Evolutionary conservation across 2,329 filamentous ascomycete genomes (phyloP).

Genomic region (Hymenoscyphus fructigenus): DNA sequence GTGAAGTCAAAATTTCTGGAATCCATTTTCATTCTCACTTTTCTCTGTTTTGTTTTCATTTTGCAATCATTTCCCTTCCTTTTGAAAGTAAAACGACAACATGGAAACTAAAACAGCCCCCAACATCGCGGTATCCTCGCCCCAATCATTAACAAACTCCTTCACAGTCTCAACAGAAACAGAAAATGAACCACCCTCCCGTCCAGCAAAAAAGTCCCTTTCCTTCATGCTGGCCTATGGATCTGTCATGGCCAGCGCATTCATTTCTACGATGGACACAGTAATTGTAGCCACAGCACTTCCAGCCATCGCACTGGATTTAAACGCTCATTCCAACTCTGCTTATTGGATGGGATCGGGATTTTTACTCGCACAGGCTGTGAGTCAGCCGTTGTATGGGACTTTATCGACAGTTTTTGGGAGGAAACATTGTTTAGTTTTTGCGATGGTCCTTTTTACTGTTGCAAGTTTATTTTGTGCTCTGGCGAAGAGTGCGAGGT

Average conservation of each 20-base stretch:
- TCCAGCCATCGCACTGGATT: constrained; percentile 19
- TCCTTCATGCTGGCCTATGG: constrained; percentile 18
- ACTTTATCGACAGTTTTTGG: constrained; percentile 19
- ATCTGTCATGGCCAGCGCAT: constrained; percentile 17
- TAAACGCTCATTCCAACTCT: constrained; percentile 18
- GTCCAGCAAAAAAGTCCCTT: constrained; percentile 11
- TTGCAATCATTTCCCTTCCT: not conserved
- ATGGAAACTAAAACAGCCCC: not conserved
- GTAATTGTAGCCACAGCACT: constrained; percentile 22
- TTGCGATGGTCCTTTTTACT: constrained; percentile 20
- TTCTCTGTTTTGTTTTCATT: not conserved
- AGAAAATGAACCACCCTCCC: not conserved
- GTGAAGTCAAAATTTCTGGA: not conserved
- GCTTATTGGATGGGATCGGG: constrained; percentile 24
- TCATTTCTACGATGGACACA: constrained; percentile 21
- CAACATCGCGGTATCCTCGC: not conserved
- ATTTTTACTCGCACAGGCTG: constrained; percentile 23
- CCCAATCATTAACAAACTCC: not conserved
- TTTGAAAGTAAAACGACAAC: not conserved
- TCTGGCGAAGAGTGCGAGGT: constrained; percentile 15
- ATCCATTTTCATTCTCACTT: not conserved
- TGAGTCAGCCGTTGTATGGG: constrained; percentile 23
- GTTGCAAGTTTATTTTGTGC: constrained; percentile 21
- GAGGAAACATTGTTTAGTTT: constrained; percentile 16
- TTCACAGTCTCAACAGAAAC: not conserved